A percentile compares a stretch with the other conserved stretches of the same genome.
Evolutionary conservation across 768 basidiomycete genomes (phyloP).

Genomic region (Pluteus cervinus): DNA sequence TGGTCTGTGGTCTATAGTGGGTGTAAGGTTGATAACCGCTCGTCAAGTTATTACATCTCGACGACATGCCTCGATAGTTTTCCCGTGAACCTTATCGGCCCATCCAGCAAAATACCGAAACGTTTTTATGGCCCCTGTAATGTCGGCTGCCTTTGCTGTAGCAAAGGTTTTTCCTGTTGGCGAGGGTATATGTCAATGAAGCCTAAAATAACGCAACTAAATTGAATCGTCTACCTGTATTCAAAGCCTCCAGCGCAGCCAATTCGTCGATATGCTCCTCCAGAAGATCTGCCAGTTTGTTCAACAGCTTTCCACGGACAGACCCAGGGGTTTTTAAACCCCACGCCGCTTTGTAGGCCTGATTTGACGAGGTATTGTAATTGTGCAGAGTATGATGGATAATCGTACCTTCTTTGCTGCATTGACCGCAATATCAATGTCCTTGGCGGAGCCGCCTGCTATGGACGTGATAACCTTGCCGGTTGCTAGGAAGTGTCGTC

Average conservation of each 20-base stretch:
- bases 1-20: constrained; percentile 18
- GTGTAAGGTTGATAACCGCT: background rate
- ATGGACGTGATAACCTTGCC: constrained; percentile 49
- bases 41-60: background rate
- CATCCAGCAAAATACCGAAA: constrained; percentile 80
- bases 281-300: constrained; percentile 53
- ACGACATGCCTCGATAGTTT: constrained; percentile 49
- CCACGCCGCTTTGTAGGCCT: constrained; percentile 37
- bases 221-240: constrained; percentile 40
- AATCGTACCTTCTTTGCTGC: constrained; percentile 41
- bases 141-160: constrained; percentile 41
- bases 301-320: constrained; percentile 28
- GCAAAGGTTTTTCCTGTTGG: constrained; percentile 47
- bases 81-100: constrained; percentile 76
- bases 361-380: too few relatives aligned
- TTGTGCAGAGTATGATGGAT: background rate
- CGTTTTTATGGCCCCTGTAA: constrained; percentile 36
- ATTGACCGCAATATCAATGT: constrained; percentile 50
- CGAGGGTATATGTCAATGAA: background rate
- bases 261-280: constrained; percentile 51
- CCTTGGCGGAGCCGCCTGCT: constrained; percentile 38
- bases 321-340: constrained; percentile 29
- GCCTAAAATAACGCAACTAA: constrained; percentile 3
- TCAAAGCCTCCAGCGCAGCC: constrained; percentile 61
- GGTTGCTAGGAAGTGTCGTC: constrained; percentile 32